These are phyloP conservation scores for Rhododendron vialii DNA, from an alignment of 148 eudicot species.

Conservation along the genomic window DNA sequence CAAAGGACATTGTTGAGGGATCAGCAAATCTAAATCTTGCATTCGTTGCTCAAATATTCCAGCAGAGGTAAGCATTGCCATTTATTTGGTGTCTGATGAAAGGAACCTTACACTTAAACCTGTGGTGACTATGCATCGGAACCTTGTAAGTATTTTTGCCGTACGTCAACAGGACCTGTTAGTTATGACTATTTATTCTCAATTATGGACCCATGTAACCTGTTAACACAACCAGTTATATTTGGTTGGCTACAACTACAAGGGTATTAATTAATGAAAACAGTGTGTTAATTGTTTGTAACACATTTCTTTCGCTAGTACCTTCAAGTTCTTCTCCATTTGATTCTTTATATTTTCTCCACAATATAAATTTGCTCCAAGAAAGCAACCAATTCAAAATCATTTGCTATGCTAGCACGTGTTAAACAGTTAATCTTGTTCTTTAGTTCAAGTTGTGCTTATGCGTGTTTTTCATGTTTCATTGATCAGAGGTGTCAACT, in stretches of 20 bases:
- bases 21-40: conserved; percentile 77
- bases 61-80: conserved; percentile 42
- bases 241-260: neutral
- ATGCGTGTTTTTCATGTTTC: neutral
- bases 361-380: neutral
- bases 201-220: neutral
- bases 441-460: neutral
- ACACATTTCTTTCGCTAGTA: neutral
- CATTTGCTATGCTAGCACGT: neutral
- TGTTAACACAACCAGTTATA: neutral
- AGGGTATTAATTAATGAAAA: neutral
- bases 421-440: neutral
- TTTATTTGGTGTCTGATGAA: conserved; percentile 6
- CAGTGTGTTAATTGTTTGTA: neutral
- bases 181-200: neutral
- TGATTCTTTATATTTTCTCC: neutral
- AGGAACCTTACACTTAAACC: neutral
- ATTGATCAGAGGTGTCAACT: neutral
- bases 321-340: neutral
- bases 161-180: neutral
- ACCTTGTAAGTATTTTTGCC: neutral
- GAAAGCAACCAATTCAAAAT: neutral
- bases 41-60: conserved; percentile 87
- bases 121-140: neutral
- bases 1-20: conserved; percentile 82